phyloP scores from a whole-genome alignment of 257 asterid genomes.

The Misopates orontium region DNA sequence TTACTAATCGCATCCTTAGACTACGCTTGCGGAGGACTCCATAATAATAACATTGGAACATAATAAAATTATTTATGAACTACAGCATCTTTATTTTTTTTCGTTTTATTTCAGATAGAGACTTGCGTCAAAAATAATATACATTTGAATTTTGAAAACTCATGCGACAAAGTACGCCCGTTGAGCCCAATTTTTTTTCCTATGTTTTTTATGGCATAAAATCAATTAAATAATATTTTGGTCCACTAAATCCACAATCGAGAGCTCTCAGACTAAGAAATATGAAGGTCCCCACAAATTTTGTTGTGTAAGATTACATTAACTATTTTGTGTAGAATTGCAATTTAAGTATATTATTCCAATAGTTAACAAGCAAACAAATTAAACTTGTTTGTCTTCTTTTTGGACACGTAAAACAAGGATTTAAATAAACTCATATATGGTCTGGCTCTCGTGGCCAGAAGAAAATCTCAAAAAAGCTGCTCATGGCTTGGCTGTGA shows the following conservation, averaged over 20 bases:
- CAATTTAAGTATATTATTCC: constrained; percentile 5
- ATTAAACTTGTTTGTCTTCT: constrained; percentile 28
- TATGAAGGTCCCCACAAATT: no score
- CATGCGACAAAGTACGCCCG: no score
- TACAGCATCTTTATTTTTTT: no score
- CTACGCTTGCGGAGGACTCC: background rate
- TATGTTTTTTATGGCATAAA: no score
- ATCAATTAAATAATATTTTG: background rate
- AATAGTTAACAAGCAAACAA: constrained; percentile 32
- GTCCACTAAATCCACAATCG: no score
- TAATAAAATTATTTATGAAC: background rate
- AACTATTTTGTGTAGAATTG: constrained; percentile 1
- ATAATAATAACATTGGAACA: background rate
- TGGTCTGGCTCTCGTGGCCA: no score
- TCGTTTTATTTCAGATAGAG: background rate
- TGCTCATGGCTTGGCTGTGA: constrained; percentile 31
- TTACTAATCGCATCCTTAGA: no score
- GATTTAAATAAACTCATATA: constrained; percentile 29
- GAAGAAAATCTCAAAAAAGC: background rate
- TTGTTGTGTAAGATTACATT: background rate
- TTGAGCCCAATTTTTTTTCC: no score
- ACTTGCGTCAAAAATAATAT: no score
- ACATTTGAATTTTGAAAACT: no score
- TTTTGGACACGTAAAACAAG: constrained; percentile 27
- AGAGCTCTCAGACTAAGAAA: no score